Conservation (phyloP, 2,329 filamentous ascomycete genomes). For the Fusarium burgessii region DNA sequence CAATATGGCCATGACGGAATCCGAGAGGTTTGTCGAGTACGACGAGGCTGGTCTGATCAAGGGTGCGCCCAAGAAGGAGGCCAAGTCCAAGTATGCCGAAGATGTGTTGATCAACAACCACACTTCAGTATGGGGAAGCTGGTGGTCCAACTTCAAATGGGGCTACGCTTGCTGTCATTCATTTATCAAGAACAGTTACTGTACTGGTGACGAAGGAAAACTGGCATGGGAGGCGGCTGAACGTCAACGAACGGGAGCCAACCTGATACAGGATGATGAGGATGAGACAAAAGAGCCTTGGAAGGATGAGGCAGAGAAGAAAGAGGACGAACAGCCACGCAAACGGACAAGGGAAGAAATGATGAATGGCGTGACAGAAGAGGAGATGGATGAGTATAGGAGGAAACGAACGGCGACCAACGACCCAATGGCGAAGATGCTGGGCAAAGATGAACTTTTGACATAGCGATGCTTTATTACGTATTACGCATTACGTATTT, state of each 20-base stretch:
- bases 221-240: slow-evolving; percentile 83
- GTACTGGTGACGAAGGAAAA: slow-evolving; percentile 91
- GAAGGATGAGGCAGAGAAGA: slow-evolving; percentile 46
- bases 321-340: slow-evolving; percentile 57
- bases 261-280: slow-evolving; percentile 51
- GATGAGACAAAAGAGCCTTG: slow-evolving; percentile 46
- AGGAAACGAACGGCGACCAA: slow-evolving; percentile 78
- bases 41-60: slow-evolving; percentile 92
- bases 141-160: slow-evolving; percentile 97
- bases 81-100: slow-evolving; percentile 92
- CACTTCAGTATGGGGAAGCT: slow-evolving; percentile 92
- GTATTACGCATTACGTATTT: too few species aligned
- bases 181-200: slow-evolving; percentile 95
- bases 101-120: slow-evolving; percentile 93
- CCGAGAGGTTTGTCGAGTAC: slow-evolving; percentile 92
- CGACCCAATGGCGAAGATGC: slow-evolving; percentile 87
- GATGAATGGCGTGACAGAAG: slow-evolving; percentile 81
- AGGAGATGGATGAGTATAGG: slow-evolving; percentile 88
- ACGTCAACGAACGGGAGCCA: slow-evolving; percentile 63
- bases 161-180: slow-evolving; percentile 97
- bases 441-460: slow-evolving; percentile 75
- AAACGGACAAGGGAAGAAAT: slow-evolving; percentile 85
- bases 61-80: slow-evolving; percentile 79
- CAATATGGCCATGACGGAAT: slow-evolving; percentile 78
- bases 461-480: slow-evolving; percentile 32